Percentiles rank a stretch among this genome's conserved stretches.
Conservation (phyloP, 2,329 filamentous ascomycete species). For the Aspergillus fischeri region DNA sequence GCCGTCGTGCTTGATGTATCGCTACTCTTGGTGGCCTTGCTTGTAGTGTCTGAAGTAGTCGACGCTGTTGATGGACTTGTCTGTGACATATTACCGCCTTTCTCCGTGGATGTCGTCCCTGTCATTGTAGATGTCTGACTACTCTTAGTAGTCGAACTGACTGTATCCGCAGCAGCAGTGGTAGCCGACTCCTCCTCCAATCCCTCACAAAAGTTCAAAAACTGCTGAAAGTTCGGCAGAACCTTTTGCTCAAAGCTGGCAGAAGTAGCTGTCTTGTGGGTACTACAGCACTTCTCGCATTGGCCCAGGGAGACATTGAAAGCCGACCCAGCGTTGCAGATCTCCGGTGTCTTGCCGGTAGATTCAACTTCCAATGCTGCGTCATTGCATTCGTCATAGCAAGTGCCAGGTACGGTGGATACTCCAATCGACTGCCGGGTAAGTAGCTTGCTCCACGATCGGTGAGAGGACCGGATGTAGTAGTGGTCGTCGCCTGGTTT, state of each 20-base stretch:
- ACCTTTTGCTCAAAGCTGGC: slow-evolving; percentile 2
- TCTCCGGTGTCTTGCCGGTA: slow-evolving; percentile 42
- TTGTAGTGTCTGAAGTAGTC: no score
- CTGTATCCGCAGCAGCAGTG: not conserved
- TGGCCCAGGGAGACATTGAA: slow-evolving; percentile 6
- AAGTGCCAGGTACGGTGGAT: slow-evolving; percentile 41
- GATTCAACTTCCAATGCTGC: slow-evolving; percentile 45
- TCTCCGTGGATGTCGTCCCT: no score
- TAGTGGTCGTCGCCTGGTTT: slow-evolving; percentile 6
- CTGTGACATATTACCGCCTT: no score
- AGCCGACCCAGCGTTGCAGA: slow-evolving; percentile 12
- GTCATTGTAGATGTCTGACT: not conserved
- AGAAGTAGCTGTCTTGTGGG: not conserved
- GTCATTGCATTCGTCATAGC: slow-evolving; percentile 53
- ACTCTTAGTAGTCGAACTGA: not conserved
- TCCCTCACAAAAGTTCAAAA: slow-evolving; percentile 3
- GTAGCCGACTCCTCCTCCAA: not conserved
- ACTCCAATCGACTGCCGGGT: slow-evolving; percentile 28
- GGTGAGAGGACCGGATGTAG: not conserved
- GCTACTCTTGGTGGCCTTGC: no score
- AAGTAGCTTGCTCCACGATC: slow-evolving; percentile 3
- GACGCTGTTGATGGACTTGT: no score
- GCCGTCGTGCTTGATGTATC: no score
- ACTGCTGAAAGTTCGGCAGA: slow-evolving; percentile 7
- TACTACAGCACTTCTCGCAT: slow-evolving; percentile 2